Evolutionary conservation across 1,284 basidiomycete species (phyloP), one percentile per base, ranked within the genome.

Genomic region (Bondarzewia mesenterica): DNA sequence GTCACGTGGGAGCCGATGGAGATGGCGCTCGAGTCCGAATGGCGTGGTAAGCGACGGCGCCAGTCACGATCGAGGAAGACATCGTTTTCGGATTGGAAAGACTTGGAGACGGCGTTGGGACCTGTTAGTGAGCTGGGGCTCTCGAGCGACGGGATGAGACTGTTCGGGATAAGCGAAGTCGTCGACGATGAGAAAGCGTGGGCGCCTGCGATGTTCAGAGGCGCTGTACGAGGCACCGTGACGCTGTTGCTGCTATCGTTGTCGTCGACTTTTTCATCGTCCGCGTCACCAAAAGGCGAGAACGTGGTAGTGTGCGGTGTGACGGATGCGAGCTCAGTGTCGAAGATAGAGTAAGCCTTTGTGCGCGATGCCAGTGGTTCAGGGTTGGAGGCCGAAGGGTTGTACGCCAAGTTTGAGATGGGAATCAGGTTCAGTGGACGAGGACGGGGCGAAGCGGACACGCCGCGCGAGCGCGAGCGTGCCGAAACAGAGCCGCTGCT

Each of bases 141-240:
- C 50, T 84, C 79, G 12, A 85, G 63, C 15, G 81, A 76, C 42
- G 71, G 69, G 55, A 82, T 77, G 38, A 83, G 66, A 54, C 74
- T 73, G 43, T 71, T 73, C 26, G 80, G 77, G 50, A 85, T 78
- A 48, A 77, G 66, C n/a, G 73, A 72, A 46, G 75, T 50, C 55
- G 62, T 57, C 47, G 52, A 46, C 5, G 43, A 37, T 8, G 37
- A 29, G 26, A 37, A 48, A 20, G 41, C 46, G 26, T 8, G 20
- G 18, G 39, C n/a, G 25, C 25, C 15, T 2, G 46, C 25, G 29
- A 16, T 20, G 35, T 5, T 15, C 18, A 16, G n/a, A 16, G 18
- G n/a, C 44, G 35, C n/a, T n/a, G 20, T 21, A 36, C 21, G 23
- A 29, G 32, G 6, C 35, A 22, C 5, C 5, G 20, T 12, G 5